These are phyloP conservation scores for Citropsis articulata DNA, from an alignment of 345 rosid genomes.

Conservation along the genomic window DNA sequence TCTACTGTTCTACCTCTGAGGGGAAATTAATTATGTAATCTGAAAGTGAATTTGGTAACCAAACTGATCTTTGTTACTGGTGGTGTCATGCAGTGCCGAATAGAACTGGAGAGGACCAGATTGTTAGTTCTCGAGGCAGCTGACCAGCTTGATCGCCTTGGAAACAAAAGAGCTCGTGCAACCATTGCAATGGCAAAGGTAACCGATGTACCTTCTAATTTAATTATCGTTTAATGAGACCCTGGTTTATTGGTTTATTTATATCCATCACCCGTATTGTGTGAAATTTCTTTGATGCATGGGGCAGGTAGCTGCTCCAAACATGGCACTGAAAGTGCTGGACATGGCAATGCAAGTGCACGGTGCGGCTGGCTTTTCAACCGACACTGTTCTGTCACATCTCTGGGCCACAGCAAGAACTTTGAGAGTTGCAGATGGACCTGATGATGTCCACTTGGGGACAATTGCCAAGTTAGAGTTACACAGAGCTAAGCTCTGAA, in stretches of 20 bases:
- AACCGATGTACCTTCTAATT: not conserved
- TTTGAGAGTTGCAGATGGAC: slow-evolving; percentile 81
- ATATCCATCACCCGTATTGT: not conserved
- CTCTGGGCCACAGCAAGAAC: slow-evolving; percentile 92
- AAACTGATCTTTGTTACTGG: not conserved
- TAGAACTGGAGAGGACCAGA: slow-evolving; percentile 80
- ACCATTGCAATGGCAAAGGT: slow-evolving; percentile 97
- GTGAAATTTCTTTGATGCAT: not conserved
- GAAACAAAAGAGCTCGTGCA: slow-evolving; percentile 83
- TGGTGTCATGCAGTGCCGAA: slow-evolving; percentile 58
- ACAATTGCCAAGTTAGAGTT: slow-evolving; percentile 84
- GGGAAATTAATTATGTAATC: not conserved
- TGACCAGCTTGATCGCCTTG: slow-evolving; percentile 82
- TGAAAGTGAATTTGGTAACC: not conserved
- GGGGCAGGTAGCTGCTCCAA: slow-evolving; percentile 91
- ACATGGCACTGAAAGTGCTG: slow-evolving; percentile 82
- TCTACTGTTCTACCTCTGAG: not conserved
- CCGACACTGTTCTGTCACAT: slow-evolving; percentile 78
- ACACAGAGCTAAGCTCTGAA: slow-evolving; percentile 71
- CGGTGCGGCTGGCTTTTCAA: slow-evolving; percentile 78
- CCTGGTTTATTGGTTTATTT: not conserved
- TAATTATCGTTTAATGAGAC: not conserved
- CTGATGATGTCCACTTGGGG: slow-evolving; percentile 94
- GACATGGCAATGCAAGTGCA: slow-evolving; percentile 94
- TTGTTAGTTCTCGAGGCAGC: slow-evolving; percentile 90